phyloP scores from a whole-genome alignment of 176 grass and related monocot species.

The Ampelocalamus luodianensis region DNA sequence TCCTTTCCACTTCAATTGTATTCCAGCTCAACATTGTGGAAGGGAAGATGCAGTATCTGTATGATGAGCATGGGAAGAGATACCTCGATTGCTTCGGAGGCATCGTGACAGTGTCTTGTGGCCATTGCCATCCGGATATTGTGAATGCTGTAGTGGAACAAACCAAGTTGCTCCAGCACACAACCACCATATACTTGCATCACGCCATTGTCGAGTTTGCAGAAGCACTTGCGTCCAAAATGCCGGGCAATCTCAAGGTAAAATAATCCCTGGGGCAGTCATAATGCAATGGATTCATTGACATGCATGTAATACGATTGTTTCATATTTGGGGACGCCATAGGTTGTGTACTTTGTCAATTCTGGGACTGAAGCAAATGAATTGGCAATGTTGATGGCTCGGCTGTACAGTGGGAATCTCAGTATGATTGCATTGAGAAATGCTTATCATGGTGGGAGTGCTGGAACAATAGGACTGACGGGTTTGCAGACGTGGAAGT shows the following conservation, averaged over 20 bases:
- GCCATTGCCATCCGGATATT: conserved; percentile 91
- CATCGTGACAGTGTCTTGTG: conserved; percentile 97
- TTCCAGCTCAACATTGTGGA: conserved; percentile 95
- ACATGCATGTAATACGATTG: not conserved
- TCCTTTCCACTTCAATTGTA: not conserved
- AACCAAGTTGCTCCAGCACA: conserved; percentile 94
- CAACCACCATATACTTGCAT: conserved; percentile 93
- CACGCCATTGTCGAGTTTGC: conserved; percentile 93
- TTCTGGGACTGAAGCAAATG: conserved; percentile 98
- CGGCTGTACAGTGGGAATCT: conserved; percentile 89
- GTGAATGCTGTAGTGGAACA: conserved; percentile 87
- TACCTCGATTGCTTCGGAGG: conserved; percentile 95
- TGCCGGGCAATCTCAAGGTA: conserved; percentile 97
- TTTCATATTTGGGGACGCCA: conserved; percentile 15
- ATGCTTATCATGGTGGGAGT: conserved; percentile 94
- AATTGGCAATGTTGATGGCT: conserved; percentile 94
- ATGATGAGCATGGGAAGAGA: conserved; percentile 83
- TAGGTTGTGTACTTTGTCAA: conserved; percentile 97
- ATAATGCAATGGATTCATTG: not conserved
- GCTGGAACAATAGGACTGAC: conserved; percentile 85
- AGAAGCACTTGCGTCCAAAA: conserved; percentile 89
- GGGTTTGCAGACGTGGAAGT: conserved; percentile 93
- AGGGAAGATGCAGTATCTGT: conserved; percentile 96
- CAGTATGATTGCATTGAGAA: conserved; percentile 91
- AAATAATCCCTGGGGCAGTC: not conserved